phyloP scores from a whole-genome alignment of 192 early-diverging fungal genomes.

The Backusella tarrabulga region DNA sequence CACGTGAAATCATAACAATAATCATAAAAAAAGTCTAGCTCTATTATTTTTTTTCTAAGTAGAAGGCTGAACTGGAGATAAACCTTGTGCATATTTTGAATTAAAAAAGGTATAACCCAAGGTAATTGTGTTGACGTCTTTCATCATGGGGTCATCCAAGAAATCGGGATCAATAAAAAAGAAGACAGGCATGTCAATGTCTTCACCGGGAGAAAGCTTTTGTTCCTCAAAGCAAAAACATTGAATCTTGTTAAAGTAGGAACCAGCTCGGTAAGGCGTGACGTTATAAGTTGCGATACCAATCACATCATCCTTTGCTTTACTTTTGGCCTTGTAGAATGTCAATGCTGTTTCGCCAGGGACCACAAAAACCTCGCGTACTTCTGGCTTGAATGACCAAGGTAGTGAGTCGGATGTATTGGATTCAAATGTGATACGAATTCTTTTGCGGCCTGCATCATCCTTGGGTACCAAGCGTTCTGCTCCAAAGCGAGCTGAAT shows the following conservation, averaged over 20 bases:
- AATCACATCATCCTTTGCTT: constrained; percentile 81
- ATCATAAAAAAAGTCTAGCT: constrained; percentile 3
- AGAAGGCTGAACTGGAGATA: constrained; percentile 20
- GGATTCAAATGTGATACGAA: constrained; percentile 69
- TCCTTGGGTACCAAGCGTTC: constrained; percentile 64
- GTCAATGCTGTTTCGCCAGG: constrained; percentile 97
- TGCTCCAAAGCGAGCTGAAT: constrained; percentile 62
- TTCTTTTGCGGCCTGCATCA: constrained; percentile 54
- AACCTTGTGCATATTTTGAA: constrained; percentile 43
- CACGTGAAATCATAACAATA: not conserved
- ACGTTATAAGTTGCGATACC: constrained; percentile 98
- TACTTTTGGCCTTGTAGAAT: constrained; percentile 93
- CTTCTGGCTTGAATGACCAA: constrained; percentile 92
- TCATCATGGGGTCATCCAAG: constrained; percentile 90
- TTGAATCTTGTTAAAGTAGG: constrained; percentile 99
- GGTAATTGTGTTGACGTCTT: constrained; percentile 89
- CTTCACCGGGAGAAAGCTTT: constrained; percentile 81
- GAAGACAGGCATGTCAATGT: constrained; percentile 95
- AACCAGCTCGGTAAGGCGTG: constrained; percentile 85
- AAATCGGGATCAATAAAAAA: constrained; percentile 99
- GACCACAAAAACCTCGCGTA: constrained; percentile 80
- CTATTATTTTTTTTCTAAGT: not conserved
- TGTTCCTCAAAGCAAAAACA: constrained; percentile 99
- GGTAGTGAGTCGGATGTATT: constrained; percentile 76
- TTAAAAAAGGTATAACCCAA: constrained; percentile 97